phyloP scores from a whole-genome alignment of 805 yeast genomes.

The Saturnispora quitensis region DNA sequence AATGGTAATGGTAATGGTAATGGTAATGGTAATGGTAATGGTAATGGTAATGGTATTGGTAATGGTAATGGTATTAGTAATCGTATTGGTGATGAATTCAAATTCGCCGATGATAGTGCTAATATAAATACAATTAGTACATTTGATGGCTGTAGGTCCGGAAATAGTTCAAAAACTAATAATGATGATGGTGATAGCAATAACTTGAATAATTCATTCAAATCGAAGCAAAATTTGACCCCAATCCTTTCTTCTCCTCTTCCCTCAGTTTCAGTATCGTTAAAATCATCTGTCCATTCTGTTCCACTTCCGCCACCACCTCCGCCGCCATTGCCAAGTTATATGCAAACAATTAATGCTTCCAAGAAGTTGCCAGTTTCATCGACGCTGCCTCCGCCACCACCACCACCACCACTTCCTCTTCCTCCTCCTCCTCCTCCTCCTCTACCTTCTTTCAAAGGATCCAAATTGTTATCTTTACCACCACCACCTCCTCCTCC shows the following conservation, averaged over 20 bases:
- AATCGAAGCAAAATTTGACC: no score
- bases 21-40: conserved; percentile 7
- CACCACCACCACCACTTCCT: neutral
- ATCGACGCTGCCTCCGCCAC: conserved; percentile 19
- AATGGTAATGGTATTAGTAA: conserved; percentile 1
- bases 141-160: no score
- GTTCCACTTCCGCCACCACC: conserved; percentile 13
- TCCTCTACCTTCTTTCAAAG: conserved; percentile 4
- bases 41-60: neutral
- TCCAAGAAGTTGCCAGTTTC: no score
- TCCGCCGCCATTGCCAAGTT: conserved; percentile 23
- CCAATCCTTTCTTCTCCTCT: conserved; percentile 21
- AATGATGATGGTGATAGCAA: neutral
- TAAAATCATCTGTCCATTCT: no score
- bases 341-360: no score
- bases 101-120: no score
- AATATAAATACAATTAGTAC: no score
- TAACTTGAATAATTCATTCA: no score
- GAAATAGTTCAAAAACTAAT: no score
- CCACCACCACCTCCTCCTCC: conserved; percentile 14
- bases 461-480: conserved; percentile 1
- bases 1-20: conserved; percentile 19
- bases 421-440: conserved; percentile 10
- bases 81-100: neutral
- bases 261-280: conserved; percentile 9